Conservation (phyloP, 2,329 filamentous ascomycete species). For the Penicillium olsonii region DNA sequence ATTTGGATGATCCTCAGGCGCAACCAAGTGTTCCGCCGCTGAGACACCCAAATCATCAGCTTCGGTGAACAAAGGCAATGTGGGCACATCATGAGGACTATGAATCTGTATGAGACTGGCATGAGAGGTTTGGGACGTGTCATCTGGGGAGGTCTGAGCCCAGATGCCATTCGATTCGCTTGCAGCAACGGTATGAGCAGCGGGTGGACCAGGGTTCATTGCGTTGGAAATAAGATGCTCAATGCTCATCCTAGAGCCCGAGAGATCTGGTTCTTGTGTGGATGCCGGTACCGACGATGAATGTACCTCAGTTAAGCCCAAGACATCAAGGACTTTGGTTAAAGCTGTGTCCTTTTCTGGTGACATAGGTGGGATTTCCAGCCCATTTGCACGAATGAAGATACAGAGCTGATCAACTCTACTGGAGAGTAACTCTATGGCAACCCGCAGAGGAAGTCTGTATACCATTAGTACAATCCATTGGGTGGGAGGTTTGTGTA, state of each 20-base stretch:
- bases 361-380: slow-evolving; percentile 13
- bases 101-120: neutral
- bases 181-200: neutral
- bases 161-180: neutral
- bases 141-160: neutral
- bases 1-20: neutral
- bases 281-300: neutral
- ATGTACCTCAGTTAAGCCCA: slow-evolving; percentile 10
- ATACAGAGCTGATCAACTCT: slow-evolving; percentile 24
- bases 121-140: neutral
- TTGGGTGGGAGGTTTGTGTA: neutral
- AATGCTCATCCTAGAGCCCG: neutral
- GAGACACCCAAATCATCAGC: neutral
- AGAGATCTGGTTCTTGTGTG: neutral
- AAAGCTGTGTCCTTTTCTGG: slow-evolving; percentile 15
- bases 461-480: neutral
- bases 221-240: neutral
- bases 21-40: neutral
- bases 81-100: neutral
- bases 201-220: neutral
- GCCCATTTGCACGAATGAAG: slow-evolving; percentile 23
- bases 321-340: slow-evolving; percentile 12
- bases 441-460: slow-evolving; percentile 27
- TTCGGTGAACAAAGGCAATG: neutral
- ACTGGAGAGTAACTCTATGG: slow-evolving; percentile 25